phyloP scores from a whole-genome alignment of 2,329 filamentous ascomycete genomes.

The Pseudogymnoascus sp. region DNA sequence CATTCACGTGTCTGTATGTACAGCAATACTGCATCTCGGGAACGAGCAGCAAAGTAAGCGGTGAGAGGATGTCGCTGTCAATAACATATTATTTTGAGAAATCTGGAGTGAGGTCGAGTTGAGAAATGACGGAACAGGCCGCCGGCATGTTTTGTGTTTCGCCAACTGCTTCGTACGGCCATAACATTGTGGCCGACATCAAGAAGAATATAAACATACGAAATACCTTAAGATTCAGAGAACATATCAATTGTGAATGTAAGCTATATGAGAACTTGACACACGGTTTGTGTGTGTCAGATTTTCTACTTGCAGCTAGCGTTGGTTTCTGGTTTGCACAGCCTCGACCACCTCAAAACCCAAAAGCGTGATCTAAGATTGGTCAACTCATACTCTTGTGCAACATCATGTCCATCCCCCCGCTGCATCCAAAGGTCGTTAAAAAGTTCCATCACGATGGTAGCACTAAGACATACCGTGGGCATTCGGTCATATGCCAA shows the following conservation, averaged over 20 bases:
- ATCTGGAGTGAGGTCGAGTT: not conserved
- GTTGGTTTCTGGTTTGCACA: not conserved
- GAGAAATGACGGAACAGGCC: not conserved
- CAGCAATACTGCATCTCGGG: not conserved
- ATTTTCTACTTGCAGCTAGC: not conserved
- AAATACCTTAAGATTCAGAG: too few species aligned
- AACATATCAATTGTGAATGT: not conserved
- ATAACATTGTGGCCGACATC: not conserved
- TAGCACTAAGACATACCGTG: not conserved
- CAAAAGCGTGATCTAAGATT: not conserved
- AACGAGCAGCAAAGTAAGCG: not conserved
- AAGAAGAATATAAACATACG: too few species aligned
- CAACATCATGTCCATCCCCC: not conserved
- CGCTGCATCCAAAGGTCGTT: not conserved
- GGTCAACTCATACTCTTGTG: not conserved
- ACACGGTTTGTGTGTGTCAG: not conserved
- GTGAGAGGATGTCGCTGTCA: not conserved
- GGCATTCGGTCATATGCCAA: not conserved
- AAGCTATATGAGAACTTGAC: not conserved
- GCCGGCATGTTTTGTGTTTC: not conserved
- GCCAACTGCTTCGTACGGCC: not conserved
- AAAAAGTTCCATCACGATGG: not conserved
- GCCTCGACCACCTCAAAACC: not conserved
- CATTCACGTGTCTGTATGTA: not conserved
- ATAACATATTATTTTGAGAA: not conserved